Evolutionary conservation across 1,284 basidiomycete species (phyloP), one percentile per base, ranked within the genome.

Genomic region (Ganoderma meredithae): DNA sequence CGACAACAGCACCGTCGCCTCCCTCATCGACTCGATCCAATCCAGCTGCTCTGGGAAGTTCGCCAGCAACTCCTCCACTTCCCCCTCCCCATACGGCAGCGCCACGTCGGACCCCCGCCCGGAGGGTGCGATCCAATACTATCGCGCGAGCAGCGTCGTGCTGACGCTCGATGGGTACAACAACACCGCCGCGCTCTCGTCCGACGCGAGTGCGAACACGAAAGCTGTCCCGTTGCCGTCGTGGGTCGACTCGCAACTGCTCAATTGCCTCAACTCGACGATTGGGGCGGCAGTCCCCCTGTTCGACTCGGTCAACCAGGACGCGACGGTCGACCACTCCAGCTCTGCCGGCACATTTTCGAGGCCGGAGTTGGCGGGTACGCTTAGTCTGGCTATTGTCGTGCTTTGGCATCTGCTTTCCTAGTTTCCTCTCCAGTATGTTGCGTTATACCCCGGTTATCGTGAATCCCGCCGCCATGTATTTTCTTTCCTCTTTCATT

Each of bases 151-250:
- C 74, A 85, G 81, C 64, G 83, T 86, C 39, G 84, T 81, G 6
- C 79, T 90, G 27, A 83, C 84, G 10, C 78, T 92, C 22, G 86
- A 90, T 68, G 88, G 88, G 6, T 93, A 91, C 76, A 90, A 92
- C 74, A 84, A 90, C 71, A 86, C 88, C 0, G 80, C 82, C 60
- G 80, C 81, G 22, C 77, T 86, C 33, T 74, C 70, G 41, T 70
- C 76, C 10, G 81, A 84, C 31, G 77, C 81, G 36, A 82, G 83
- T 27, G 77, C 81, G 36, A 82, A 79, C 39, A 80, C 82, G 1
- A 78, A 85, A 0, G 82, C 88, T 67, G 82, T 83, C 7, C 83
- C 86, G 0, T 72, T 90, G 0, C 87, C 86, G 0, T 69, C 74
- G 17, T 78, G 78, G 67, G 77, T 86, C 47, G 85, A 90, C 73